Evolutionary conservation across 192 early-diverging fungal species (phyloP).

Genomic region (Rhizoclosmatium globosum): DNA sequence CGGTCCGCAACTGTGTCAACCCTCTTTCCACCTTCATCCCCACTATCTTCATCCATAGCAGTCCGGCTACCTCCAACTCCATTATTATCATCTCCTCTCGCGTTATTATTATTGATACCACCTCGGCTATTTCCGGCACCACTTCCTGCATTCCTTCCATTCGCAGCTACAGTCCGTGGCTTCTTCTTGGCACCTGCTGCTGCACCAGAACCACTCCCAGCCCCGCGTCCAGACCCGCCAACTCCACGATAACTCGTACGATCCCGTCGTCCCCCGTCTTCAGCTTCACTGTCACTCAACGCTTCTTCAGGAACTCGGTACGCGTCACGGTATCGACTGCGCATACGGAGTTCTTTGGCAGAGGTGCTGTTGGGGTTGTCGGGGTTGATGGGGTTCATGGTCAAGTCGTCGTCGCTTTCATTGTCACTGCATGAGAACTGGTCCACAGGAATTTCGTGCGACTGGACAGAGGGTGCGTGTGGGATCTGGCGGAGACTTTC

Average conservation of each 20-base stretch:
- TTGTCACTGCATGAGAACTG: slow-evolving; percentile 37
- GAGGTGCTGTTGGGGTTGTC: background rate
- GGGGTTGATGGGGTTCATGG: background rate
- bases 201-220: background rate
- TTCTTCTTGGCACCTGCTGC: slow-evolving; percentile 4
- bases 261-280: slow-evolving; percentile 51
- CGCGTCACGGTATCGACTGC: slow-evolving; percentile 53
- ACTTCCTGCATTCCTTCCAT: slow-evolving; percentile 8
- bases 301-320: slow-evolving; percentile 81
- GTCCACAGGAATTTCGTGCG: slow-evolving; percentile 68
- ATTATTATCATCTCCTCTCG: background rate
- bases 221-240: background rate
- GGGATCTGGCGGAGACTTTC: slow-evolving; percentile 90
- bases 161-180: background rate
- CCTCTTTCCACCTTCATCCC: slow-evolving; percentile 8
- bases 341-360: slow-evolving; percentile 33
- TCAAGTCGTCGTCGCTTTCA: slow-evolving; percentile 28
- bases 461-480: slow-evolving; percentile 94
- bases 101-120: background rate
- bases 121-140: slow-evolving; percentile 8
- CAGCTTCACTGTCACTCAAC: slow-evolving; percentile 82
- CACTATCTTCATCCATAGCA: slow-evolving; percentile 20
- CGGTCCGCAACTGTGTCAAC: slow-evolving; percentile 24
- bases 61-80: background rate
- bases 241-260: slow-evolving; percentile 42